Base-by-base conservation (phyloP, 1,284 basidiomycete genomes). In the Chalciporus sp. region DNA sequence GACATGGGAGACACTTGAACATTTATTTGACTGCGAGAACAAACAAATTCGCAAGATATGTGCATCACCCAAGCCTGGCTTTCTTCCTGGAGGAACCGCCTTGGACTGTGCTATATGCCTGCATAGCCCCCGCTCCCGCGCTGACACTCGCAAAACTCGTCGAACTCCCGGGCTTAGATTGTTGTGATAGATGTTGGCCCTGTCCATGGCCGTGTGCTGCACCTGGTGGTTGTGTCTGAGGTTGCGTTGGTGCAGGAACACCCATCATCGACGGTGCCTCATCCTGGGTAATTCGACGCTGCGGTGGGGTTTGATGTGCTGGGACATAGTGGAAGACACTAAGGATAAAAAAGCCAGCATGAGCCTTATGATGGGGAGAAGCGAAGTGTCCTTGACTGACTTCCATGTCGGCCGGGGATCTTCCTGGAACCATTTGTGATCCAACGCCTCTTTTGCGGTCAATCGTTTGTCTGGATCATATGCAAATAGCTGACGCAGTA, bases 401-500 rank as follows among this genome's bases (percentile, higher is more conserved):
- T 92, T 91, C 62, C 76, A 76, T 9, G 85, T 90, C 1, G 90
- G 90, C 29, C 76, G 75, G 8, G 89, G 89, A 2, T 90, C 89
- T 67, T 91, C 88, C 37, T 81, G 76, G 65, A 92, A 92, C 90
- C 90, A 92, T 62, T 78, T 79, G 70, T 98, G 95, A 14, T 78
- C 76, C 1, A 99, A 74, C 0, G 93, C 89, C 58, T 92, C 84
- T 58, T 84, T 81, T 0, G 95, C 94, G 0, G 90, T 94, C 37
- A 98, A 79, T 14, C 97, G 81, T 60, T 82, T 85, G 58, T 90
- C 88, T 0, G 96, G 96, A 72, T 98, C 94, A 74, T 95, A 99
- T 23, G 85, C 83, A 67, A 98, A 95, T 35, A 96, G 78, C 58
- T 82, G 78, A 7, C 81, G 81, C n/a, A 98, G 83, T 46, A 99